Evolutionary conservation across 139 green algal genomes (phyloP).

Genomic region (Coccomyxa sp.): DNA sequence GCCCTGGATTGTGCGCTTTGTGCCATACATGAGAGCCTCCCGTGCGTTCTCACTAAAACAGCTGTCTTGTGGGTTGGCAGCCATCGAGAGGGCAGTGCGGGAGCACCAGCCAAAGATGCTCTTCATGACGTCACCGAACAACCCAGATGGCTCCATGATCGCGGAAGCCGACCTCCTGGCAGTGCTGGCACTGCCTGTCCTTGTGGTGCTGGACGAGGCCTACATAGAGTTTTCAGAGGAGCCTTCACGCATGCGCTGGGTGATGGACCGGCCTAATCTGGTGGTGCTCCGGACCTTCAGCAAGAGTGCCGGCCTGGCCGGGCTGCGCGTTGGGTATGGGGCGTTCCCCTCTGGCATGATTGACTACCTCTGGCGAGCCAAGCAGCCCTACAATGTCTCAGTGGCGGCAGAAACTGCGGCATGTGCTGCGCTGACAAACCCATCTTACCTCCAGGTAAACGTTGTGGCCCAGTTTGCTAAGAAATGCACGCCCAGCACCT

Average conservation of each 20-base stretch:
- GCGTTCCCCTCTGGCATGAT: conserved; percentile 72
- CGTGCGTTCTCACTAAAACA: neutral
- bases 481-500: neutral
- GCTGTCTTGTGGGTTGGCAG: conserved; percentile 9
- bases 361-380: conserved; percentile 93
- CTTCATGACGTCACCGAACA: conserved; percentile 99
- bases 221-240: conserved; percentile 94
- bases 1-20: no score
- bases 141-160: conserved; percentile 93
- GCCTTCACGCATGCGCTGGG: conserved; percentile 67
- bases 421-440: conserved; percentile 72
- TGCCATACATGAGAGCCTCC: neutral
- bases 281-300: conserved; percentile 97
- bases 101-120: conserved; percentile 90
- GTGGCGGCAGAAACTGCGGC: conserved; percentile 85
- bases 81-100: conserved; percentile 62
- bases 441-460: conserved; percentile 61
- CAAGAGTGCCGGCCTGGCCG: conserved; percentile 86
- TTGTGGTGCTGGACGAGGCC: conserved; percentile 98
- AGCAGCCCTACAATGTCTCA: conserved; percentile 99
- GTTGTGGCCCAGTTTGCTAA: neutral
- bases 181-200: conserved; percentile 77
- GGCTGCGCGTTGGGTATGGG: conserved; percentile 50
- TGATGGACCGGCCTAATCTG: conserved; percentile 79
- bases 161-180: conserved; percentile 68